Evolutionary conservation across 495 filamentous ascomycete species (phyloP), one percentile per base, ranked within the genome.

Genomic region (Jackrogersella multiformis): DNA sequence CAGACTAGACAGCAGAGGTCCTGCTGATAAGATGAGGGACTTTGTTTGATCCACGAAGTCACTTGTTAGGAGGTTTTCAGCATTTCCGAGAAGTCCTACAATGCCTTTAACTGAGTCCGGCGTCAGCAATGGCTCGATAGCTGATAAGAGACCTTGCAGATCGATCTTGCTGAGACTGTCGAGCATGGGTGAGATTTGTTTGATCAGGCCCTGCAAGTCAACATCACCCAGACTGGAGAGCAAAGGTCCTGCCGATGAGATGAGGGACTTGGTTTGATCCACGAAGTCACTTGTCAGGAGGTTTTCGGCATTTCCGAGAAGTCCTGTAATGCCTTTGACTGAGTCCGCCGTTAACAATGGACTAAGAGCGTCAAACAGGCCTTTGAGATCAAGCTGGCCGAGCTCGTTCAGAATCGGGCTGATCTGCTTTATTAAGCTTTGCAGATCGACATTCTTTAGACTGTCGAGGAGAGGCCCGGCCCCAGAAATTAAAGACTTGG

Each of bases 211-310:
- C 32, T 66, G 51, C 12, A 80, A 30, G 38, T 79, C 72, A 51
- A 74, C 72, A 24, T 73, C 66, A 16, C 74, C 70, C 7, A 80
- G 66, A 1, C 77, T 75, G 0, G 62, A 70, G 7, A 79, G 58
- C 30, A 79, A 59, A 26, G 75, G 74, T 1, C 60, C 72, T 21
- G 73, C 75, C 52, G 68, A 76, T 49, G 69, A 61, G 32, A 80
- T 82, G 8, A 82, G 69, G 18, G 65, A 52, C 32, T 75, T 69
- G 10, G 75, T 81, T 13, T 74, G 52, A 20, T 83, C 74, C 36
- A 84, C 79, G 58, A 84, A 82, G 35, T 74, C 69, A 32, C 57
- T 56, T 6, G 78, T 80, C 16, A 83, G 53, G 13, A 83, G 76
- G 20, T 69, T 66, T 46, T 78, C 79, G 9, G 79, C 79, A 49